These are phyloP conservation scores for Aquanectria penicillioides DNA, from an alignment of 2,329 filamentous ascomycete genomes.

Conservation along the genomic window DNA sequence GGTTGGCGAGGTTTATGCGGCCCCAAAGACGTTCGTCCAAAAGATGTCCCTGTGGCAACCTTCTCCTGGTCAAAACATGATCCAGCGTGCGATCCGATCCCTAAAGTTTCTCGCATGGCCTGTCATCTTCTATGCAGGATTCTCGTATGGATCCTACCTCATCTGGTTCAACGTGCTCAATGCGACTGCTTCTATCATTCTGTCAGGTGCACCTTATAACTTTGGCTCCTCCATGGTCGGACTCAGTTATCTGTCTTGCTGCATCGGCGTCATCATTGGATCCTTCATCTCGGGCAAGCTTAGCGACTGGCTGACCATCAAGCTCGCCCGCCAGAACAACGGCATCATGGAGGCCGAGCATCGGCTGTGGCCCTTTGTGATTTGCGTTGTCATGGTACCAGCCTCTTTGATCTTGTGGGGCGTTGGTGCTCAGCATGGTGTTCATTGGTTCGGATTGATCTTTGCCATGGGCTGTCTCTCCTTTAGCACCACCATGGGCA, in stretches of 20 bases:
- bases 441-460: conserved; percentile 55
- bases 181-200: conserved; percentile 53
- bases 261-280: conserved; percentile 47
- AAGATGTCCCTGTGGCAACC: conserved; percentile 55
- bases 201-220: conserved; percentile 50
- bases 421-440: conserved; percentile 47
- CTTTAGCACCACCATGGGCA: conserved; percentile 46
- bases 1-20: conserved; percentile 16
- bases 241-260: conserved; percentile 49
- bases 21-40: conserved; percentile 51
- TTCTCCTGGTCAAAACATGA: conserved; percentile 44
- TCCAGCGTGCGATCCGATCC: conserved; percentile 49
- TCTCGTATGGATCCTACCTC: conserved; percentile 54
- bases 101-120: conserved; percentile 53
- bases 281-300: conserved; percentile 45
- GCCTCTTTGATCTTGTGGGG: conserved; percentile 46
- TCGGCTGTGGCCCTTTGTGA: conserved; percentile 51
- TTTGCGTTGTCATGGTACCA: conserved; percentile 44
- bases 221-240: conserved; percentile 52
- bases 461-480: conserved; percentile 52
- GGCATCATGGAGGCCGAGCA: conserved; percentile 55
- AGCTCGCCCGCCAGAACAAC: conserved; percentile 50
- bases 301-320: conserved; percentile 51
- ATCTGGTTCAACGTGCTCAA: conserved; percentile 57
- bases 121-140: conserved; percentile 54